These are phyloP conservation scores for Climacium dendroides DNA, from an alignment of 225 moss, liverwort and hornwort species.

Conservation along the genomic window DNA sequence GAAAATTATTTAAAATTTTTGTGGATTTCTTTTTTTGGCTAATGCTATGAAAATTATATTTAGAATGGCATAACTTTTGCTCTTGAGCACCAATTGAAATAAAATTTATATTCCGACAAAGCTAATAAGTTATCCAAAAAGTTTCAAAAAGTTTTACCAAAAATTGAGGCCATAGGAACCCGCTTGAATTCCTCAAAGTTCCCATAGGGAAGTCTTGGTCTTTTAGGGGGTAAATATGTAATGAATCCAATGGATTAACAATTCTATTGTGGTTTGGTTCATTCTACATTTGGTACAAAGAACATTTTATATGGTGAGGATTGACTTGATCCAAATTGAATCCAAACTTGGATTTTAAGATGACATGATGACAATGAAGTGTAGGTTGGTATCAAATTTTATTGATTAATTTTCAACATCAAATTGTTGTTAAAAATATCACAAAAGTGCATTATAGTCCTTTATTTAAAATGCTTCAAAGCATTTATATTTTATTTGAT, in stretches of 20 bases:
- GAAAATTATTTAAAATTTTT: too few species aligned
- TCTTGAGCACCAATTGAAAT: too few species aligned
- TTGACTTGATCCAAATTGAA: not conserved
- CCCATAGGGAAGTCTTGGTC: too few species aligned
- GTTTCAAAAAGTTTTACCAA: too few species aligned
- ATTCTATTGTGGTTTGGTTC: not conserved
- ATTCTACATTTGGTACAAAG: not conserved
- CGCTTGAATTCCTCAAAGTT: too few species aligned
- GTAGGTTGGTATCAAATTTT: not conserved
- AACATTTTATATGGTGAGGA: not conserved
- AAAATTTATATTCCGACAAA: too few species aligned
- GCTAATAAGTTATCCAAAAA: too few species aligned
- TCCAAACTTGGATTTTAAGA: not conserved
- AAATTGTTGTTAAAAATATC: not conserved
- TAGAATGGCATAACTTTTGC: too few species aligned
- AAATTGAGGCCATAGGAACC: too few species aligned
- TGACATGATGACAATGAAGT: not conserved
- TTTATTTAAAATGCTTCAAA: not conserved
- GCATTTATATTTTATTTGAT: not conserved
- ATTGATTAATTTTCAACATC: not conserved
- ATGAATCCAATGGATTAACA: not conserved
- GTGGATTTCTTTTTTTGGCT: too few species aligned
- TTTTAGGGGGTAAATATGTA: too few species aligned
- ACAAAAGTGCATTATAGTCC: not conserved
- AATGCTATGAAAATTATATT: too few species aligned